These are phyloP conservation scores for Kuraishia borneana DNA, from an alignment of 805 yeast genomes.

Conservation along the genomic window DNA sequence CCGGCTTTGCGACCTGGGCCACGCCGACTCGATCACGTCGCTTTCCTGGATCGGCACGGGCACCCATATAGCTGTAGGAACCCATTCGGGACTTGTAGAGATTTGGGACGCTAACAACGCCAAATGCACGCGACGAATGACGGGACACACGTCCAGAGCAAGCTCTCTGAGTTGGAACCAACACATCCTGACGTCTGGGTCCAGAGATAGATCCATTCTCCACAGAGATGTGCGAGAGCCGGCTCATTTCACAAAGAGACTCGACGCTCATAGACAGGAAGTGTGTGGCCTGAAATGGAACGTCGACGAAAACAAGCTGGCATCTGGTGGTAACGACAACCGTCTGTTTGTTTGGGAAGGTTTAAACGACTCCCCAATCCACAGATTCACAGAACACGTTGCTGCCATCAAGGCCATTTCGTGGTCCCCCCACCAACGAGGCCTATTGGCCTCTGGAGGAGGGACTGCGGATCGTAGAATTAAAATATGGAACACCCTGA, in stretches of 20 bases:
- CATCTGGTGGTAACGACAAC: slow-evolving; percentile 95
- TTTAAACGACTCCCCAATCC: slow-evolving; percentile 48
- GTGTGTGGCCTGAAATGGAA: slow-evolving; percentile 97
- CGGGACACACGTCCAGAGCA: slow-evolving; percentile 81
- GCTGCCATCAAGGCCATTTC: slow-evolving; percentile 96
- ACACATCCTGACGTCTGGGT: slow-evolving; percentile 79
- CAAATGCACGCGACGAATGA: slow-evolving; percentile 80
- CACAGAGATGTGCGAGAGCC: slow-evolving; percentile 89
- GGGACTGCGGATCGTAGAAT: slow-evolving; percentile 91
- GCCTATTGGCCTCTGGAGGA: slow-evolving; percentile 90
- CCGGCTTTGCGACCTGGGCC: slow-evolving; percentile 64
- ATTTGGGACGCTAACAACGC: slow-evolving; percentile 86
- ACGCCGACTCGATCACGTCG: slow-evolving; percentile 66
- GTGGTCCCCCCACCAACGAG: slow-evolving; percentile 97
- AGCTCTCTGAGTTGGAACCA: slow-evolving; percentile 91
- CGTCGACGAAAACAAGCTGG: slow-evolving; percentile 78
- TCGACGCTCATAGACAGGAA: slow-evolving; percentile 72
- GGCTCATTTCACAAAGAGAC: slow-evolving; percentile 63
- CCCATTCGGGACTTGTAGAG: slow-evolving; percentile 76
- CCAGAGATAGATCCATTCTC: slow-evolving; percentile 72
- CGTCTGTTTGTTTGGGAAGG: slow-evolving; percentile 85
- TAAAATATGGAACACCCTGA: slow-evolving; percentile 85
- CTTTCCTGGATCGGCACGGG: slow-evolving; percentile 92
- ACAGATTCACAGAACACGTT: slow-evolving; percentile 68
- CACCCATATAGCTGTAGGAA: slow-evolving; percentile 89